These are phyloP conservation scores for Triglochin maritima DNA, from an alignment of 106 monocot species.

Conservation along the genomic window DNA sequence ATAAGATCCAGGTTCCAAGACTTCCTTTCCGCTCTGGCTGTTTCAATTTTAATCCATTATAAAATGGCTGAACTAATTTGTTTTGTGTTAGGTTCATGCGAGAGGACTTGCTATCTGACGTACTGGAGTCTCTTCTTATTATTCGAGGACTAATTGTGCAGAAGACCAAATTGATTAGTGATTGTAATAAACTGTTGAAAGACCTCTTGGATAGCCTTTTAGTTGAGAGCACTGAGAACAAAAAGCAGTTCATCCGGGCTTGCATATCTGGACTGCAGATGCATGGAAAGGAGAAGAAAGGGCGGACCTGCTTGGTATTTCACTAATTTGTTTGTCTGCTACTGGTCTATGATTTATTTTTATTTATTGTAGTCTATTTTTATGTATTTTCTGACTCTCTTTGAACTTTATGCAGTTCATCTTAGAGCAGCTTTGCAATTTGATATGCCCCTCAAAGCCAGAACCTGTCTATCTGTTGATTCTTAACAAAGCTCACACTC, in stretches of 20 bases:
- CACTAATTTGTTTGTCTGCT: neutral
- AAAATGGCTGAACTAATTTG: neutral
- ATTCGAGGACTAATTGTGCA: slow-evolving; percentile 95
- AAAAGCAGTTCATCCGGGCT: slow-evolving; percentile 88
- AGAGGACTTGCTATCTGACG: slow-evolving; percentile 69
- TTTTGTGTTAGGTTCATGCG: slow-evolving; percentile 56
- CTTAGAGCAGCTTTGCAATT: slow-evolving; percentile 94
- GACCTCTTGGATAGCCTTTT: slow-evolving; percentile 90
- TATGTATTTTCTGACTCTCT: neutral
- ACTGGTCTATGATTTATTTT: neutral
- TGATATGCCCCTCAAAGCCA: slow-evolving; percentile 89
- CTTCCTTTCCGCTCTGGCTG: neutral
- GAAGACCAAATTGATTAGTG: slow-evolving; percentile 93
- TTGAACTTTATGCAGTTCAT: slow-evolving; percentile 65
- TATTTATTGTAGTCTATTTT: neutral
- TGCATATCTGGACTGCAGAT: slow-evolving; percentile 88
- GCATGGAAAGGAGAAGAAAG: slow-evolving; percentile 63
- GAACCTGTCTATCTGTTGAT: slow-evolving; percentile 84
- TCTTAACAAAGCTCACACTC: slow-evolving; percentile 92
- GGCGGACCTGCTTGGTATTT: slow-evolving; percentile 72
- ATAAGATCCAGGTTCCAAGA: slow-evolving; percentile 65
- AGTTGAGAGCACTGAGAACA: slow-evolving; percentile 78
- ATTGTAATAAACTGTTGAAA: slow-evolving; percentile 80
- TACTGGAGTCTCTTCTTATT: slow-evolving; percentile 84
- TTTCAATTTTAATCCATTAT: neutral